Percentiles rank a stretch among this genome's conserved stretches.
phyloP scores from a whole-genome alignment of 306 rosid species.

The Corylus americana region DNA sequence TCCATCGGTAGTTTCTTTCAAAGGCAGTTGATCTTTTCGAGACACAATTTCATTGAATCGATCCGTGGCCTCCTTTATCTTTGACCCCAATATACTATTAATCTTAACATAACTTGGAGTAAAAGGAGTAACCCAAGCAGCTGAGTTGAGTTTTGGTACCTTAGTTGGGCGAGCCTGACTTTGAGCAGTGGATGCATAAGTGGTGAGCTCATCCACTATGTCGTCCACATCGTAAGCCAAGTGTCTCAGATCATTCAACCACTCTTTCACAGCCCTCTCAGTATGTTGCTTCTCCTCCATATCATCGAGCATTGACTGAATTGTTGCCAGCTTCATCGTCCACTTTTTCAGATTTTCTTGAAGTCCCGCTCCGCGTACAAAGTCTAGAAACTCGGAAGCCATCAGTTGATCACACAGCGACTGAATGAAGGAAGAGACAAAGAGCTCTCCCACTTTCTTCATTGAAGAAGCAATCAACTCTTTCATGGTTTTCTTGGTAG shows the following conservation, averaged over 20 bases:
- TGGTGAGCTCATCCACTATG: conserved; percentile 26
- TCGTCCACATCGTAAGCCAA: conserved; percentile 20
- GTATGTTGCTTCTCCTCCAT: conserved; percentile 31
- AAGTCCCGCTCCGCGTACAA: background rate
- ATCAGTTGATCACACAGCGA: background rate
- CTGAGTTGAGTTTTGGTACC: no score
- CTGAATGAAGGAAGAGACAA: background rate
- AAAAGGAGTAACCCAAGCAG: no score
- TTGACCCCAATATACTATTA: background rate
- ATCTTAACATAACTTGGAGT: no score
- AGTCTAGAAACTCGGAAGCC: background rate
- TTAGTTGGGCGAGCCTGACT: no score
- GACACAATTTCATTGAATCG: no score
- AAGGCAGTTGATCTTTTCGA: background rate
- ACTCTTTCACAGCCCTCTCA: background rate
- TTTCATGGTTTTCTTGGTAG: background rate
- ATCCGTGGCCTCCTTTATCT: background rate
- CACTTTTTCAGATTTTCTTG: background rate
- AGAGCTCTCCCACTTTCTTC: background rate
- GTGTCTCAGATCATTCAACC: conserved; percentile 25
- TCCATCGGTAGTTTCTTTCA: background rate
- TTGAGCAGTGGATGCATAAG: background rate
- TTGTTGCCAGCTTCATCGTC: background rate
- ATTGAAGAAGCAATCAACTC: no score
- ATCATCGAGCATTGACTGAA: conserved; percentile 30